phyloP scores from a whole-genome alignment of 202 grass and related monocot genomes.

The Schoenoplectus tabernaemontani region DNA sequence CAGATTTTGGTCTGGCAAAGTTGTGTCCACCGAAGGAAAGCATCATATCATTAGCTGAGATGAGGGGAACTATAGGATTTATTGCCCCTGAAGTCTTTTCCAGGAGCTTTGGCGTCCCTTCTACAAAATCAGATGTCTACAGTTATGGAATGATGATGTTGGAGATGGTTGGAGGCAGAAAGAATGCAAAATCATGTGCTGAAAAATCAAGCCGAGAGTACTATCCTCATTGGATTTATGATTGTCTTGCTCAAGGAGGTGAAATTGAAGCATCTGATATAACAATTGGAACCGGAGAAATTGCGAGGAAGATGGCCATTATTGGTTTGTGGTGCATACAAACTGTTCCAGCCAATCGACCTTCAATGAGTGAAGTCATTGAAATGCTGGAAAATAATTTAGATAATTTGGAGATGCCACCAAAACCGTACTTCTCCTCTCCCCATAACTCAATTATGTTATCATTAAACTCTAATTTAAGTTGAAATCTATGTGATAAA shows the following conservation, averaged over 20 bases:
- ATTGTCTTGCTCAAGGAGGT: constrained; percentile 12
- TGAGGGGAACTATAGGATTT: constrained; percentile 45
- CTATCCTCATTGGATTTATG: constrained; percentile 37
- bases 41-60: constrained; percentile 29
- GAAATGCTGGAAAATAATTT: constrained; percentile 44
- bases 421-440: constrained; percentile 27
- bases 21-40: constrained; percentile 34
- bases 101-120: constrained; percentile 30
- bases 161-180: constrained; percentile 41
- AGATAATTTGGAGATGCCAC: constrained; percentile 31
- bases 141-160: constrained; percentile 63
- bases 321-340: constrained; percentile 57
- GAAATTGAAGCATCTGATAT: constrained; percentile 8
- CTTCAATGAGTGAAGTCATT: constrained; percentile 42
- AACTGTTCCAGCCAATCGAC: constrained; percentile 26
- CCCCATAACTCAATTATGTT: neutral
- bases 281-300: constrained; percentile 7
- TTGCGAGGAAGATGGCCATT: constrained; percentile 32
- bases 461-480: too few species aligned
- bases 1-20: constrained; percentile 45
- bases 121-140: constrained; percentile 57
- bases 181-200: neutral
- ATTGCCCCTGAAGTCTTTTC: constrained; percentile 57
- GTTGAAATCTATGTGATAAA: too few species aligned
- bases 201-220: constrained; percentile 21